These are phyloP conservation scores for Euphrasia arctica DNA, from an alignment of 305 asterid genomes.

Conservation along the genomic window DNA sequence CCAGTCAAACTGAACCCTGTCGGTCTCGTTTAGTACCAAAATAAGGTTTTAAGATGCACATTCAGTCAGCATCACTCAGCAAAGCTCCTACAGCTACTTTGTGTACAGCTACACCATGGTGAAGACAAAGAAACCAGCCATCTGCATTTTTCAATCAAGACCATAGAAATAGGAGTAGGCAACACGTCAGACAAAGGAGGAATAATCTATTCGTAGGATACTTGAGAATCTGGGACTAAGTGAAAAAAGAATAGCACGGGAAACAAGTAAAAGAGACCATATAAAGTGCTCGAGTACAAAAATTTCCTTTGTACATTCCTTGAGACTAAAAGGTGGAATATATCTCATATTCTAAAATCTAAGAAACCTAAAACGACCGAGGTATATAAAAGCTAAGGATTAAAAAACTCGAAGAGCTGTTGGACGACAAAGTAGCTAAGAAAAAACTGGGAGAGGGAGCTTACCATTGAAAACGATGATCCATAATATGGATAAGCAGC, in stretches of 20 bases:
- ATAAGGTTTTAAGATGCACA: conserved; percentile 12
- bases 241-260: neutral
- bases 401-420: conserved; percentile 3
- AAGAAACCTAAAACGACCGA: neutral
- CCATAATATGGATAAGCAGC: conserved; percentile 90
- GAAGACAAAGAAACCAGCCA: conserved; percentile 81
- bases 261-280: neutral
- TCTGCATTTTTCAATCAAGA: conserved; percentile 41
- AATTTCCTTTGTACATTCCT: too few relatives aligned
- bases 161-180: conserved; percentile 13
- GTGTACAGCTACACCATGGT: conserved; percentile 63
- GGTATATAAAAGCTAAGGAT: conserved; percentile 1
- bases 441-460: conserved; percentile 6
- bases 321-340: neutral
- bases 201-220: neutral
- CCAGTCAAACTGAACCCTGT: neutral
- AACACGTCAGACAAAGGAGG: neutral
- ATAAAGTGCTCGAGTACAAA: too few relatives aligned
- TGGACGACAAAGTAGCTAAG: conserved; percentile 2
- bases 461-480: conserved; percentile 81
- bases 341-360: conserved; percentile 12
- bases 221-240: neutral
- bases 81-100: conserved; percentile 41
- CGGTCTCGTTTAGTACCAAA: conserved; percentile 10
- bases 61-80: neutral